Evolutionary conservation across 331 rosid genomes (phyloP).

Genomic region (Cydonia oblonga): DNA sequence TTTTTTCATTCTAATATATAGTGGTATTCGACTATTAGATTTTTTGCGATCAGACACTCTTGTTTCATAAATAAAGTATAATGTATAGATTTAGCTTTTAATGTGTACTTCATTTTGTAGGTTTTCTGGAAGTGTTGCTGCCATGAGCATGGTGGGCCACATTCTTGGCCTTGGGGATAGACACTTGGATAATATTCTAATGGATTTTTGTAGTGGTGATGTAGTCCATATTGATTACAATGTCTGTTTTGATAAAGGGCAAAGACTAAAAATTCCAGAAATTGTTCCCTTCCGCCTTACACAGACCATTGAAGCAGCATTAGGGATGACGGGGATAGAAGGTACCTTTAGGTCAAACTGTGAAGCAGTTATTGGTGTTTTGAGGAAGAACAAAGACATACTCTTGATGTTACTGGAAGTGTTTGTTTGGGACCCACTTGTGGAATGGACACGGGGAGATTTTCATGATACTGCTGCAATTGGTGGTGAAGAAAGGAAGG

Average conservation of each 20-base stretch:
- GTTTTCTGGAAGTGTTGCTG: conserved; percentile 92
- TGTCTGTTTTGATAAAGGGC: conserved; percentile 94
- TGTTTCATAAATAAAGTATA: not conserved
- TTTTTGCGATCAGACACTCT: not conserved
- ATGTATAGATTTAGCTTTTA: not conserved
- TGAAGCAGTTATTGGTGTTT: conserved; percentile 65
- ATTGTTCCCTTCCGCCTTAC: conserved; percentile 98
- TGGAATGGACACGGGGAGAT: conserved; percentile 98
- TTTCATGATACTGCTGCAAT: conserved; percentile 93
- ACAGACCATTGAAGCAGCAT: conserved; percentile 83
- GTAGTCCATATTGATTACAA: conserved; percentile 88
- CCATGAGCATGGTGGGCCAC: conserved; percentile 97
- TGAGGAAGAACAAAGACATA: conserved; percentile 85
- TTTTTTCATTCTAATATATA: not conserved
- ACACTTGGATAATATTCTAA: conserved; percentile 84
- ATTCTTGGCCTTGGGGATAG: conserved; percentile 94
- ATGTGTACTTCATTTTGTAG: conserved; percentile 31
- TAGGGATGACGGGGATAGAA: conserved; percentile 88
- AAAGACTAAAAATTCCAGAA: conserved; percentile 86
- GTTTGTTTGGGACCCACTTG: conserved; percentile 94
- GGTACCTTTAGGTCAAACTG: conserved; percentile 95
- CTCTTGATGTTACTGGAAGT: conserved; percentile 86
- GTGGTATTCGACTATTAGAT: not conserved
- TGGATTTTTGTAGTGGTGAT: conserved; percentile 86
- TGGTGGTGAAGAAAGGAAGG: conserved; percentile 97